Evolutionary conservation across 768 basidiomycete species (phyloP).

Genomic region (Leccinum sublutescens): DNA sequence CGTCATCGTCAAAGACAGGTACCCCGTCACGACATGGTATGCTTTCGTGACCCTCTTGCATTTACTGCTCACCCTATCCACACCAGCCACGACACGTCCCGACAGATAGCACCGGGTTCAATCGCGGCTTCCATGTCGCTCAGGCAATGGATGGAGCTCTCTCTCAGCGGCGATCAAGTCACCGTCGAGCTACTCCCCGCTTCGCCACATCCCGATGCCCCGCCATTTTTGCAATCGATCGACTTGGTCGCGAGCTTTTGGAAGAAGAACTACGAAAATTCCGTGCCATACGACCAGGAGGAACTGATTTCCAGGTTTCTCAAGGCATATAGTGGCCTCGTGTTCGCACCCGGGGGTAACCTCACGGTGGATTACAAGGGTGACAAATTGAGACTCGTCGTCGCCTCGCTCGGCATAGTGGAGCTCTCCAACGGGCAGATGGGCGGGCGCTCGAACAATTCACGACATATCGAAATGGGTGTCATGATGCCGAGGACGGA

Average conservation of each 20-base stretch:
- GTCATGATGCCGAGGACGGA: constrained; percentile 92
- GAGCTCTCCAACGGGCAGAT: constrained; percentile 65
- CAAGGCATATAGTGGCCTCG: constrained; percentile 67
- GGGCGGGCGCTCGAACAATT: constrained; percentile 35
- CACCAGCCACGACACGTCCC: constrained; percentile 76
- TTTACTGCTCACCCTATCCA: constrained; percentile 27
- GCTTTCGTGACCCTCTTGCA: constrained; percentile 18
- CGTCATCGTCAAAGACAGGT: constrained; percentile 71
- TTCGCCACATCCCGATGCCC: constrained; percentile 50
- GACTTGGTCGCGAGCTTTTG: constrained; percentile 78
- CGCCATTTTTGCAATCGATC: constrained; percentile 70
- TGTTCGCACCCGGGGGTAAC: constrained; percentile 67
- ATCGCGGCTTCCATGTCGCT: constrained; percentile 79
- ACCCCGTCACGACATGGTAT: constrained; percentile 72
- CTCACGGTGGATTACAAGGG: constrained; percentile 89
- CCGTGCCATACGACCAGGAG: constrained; percentile 81
- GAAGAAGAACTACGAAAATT: constrained; percentile 49
- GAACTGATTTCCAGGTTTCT: constrained; percentile 78
- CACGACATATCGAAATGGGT: constrained; percentile 48
- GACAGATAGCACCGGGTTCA: constrained; percentile 60
- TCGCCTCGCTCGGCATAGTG: constrained; percentile 58
- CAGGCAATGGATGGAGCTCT: constrained; percentile 88
- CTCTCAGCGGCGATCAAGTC: constrained; percentile 71
- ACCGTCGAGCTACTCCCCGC: constrained; percentile 58
- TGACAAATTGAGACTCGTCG: constrained; percentile 68